Evolutionary conservation across 148 eudicot genomes (phyloP), one percentile per base, ranked within the genome.

Genomic region (Nepenthes mirabilis): DNA sequence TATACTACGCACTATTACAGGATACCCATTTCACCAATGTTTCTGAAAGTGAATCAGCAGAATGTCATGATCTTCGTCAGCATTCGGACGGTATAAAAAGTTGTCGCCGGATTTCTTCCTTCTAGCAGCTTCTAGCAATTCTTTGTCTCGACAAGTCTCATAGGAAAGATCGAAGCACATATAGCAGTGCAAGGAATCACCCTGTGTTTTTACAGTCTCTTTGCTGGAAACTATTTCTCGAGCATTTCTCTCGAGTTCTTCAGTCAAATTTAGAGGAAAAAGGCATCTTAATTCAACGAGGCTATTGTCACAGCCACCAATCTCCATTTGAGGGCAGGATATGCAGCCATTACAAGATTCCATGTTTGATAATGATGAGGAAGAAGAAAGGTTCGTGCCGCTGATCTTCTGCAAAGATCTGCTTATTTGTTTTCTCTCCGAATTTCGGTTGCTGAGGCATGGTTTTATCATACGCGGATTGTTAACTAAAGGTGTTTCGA

Each of bases 21-120:
- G 99, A 55, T 93, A 96, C 67, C 89, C 91, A 58, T 69, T 80
- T 54, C 70, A 72, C 99, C 96, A 93, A 68, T 89, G 99, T 58
- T 68, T 77, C 79, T 80, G 96, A 69, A 93, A 93, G 70, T 88
- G 96, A 55, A 62, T 72, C 63, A 89, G 73, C 49, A 66, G 68
- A 58, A 68, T 71, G 43, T 71, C 75, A 58, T 62, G 71, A 64
- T 82, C 79, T 71, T 79, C 85, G 52, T 75, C 62, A 33, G 62
- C 59, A 64, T 74, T 67, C 1, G 91, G 93, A 70, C 77, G 70
- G 53, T 76, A 87, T 12, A 91, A 72, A 56, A 77, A 69, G 65
- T 86, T 87, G 64, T 91, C 95, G 56, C 57, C 58, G 9, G 73
- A 72, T 40, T 70, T 66, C 48, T 67, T 72, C 73, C 88, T 77